Evolutionary conservation across 73 alveolate genomes (phyloP), one percentile per base, ranked within the genome.

Genomic region (Stentor coeruleus): DNA sequence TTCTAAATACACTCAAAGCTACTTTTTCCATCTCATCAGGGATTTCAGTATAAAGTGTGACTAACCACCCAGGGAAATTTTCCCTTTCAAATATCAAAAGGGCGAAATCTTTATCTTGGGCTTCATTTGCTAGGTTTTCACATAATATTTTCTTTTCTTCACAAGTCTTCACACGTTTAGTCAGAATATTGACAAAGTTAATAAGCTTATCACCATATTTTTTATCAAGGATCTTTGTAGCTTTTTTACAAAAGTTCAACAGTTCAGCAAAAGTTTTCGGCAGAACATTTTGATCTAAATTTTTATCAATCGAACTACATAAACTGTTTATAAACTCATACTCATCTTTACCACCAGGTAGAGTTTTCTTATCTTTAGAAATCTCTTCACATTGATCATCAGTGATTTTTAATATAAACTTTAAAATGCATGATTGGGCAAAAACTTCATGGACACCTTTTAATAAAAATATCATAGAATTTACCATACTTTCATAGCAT

Each of bases 381-480:
- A 49, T 49, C 66, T 49, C 66, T 49, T 49, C 66, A 49, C 66
- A 49, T 11, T 49, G 66, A 49, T 49, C 66, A 11, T 49, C 66
- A 49, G 20, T 49, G 6, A 49, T 11, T 20, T 49, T 49, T 20
- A 49, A 49, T 20, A 49, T 11, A 49, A 49, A 49, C 66, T 49
- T 49, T 20, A 49, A 49, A 49, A 49, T 6, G 20, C 66, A 49
- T 11, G 66, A 6, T 49, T 49, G 66, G 20, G 20, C 66, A 11
- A 20, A 11, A 6, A 6, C 66, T 11, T 49, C 66, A 6, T 49
- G 6, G 20, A 49, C 20, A 49, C 6, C 66, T 20, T 49, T 49
- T 20, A 49, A 11, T 20, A 49, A 49, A 49, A 49, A 49, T 20
- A 49, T 11, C 20, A 49, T 20, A 49, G 66, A 49, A 49, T 11